Conservation (phyloP, 2,329 filamentous ascomycete species). For the Fusarium sp. region DNA sequence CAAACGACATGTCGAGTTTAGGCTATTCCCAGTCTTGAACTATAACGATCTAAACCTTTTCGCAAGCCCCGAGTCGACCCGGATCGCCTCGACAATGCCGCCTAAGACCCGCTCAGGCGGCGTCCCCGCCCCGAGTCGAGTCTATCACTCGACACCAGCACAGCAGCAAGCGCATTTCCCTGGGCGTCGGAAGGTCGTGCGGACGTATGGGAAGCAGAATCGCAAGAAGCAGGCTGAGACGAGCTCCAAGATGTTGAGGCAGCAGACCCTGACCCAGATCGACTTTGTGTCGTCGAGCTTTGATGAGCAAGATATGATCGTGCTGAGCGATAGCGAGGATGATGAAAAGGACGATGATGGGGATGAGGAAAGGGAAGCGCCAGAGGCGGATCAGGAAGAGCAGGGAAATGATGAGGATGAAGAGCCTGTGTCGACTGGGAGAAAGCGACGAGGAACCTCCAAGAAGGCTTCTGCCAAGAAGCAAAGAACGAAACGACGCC, state of each 20-base stretch:
- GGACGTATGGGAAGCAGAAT: slow-evolving; percentile 50
- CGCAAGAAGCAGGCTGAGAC: slow-evolving; percentile 33
- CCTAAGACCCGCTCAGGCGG: slow-evolving; percentile 55
- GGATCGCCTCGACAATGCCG: slow-evolving; percentile 45
- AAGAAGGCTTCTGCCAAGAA: slow-evolving; percentile 26
- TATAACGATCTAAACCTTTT: neutral
- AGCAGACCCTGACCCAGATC: slow-evolving; percentile 59
- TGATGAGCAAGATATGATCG: slow-evolving; percentile 45
- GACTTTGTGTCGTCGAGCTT: slow-evolving; percentile 54
- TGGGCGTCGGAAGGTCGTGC: slow-evolving; percentile 48
- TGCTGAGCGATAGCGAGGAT: slow-evolving; percentile 46
- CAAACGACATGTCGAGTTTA: slow-evolving; percentile 18
- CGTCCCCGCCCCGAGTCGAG: slow-evolving; percentile 50
- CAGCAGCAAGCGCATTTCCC: slow-evolving; percentile 56
- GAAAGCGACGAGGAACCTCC: slow-evolving; percentile 36
- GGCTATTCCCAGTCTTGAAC: neutral
- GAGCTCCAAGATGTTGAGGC: slow-evolving; percentile 44
- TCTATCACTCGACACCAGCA: slow-evolving; percentile 54
- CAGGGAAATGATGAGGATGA: slow-evolving; percentile 28
- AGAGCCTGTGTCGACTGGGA: slow-evolving; percentile 39
- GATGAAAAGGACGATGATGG: slow-evolving; percentile 34
- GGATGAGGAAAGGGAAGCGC: slow-evolving; percentile 34
- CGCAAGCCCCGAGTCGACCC: neutral
- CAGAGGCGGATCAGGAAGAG: slow-evolving; percentile 22
- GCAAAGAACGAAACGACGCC: slow-evolving; percentile 41